These are phyloP conservation scores for Tribonema minus DNA, from an alignment of 108 stramenopile genomes.

Conservation along the genomic window DNA sequence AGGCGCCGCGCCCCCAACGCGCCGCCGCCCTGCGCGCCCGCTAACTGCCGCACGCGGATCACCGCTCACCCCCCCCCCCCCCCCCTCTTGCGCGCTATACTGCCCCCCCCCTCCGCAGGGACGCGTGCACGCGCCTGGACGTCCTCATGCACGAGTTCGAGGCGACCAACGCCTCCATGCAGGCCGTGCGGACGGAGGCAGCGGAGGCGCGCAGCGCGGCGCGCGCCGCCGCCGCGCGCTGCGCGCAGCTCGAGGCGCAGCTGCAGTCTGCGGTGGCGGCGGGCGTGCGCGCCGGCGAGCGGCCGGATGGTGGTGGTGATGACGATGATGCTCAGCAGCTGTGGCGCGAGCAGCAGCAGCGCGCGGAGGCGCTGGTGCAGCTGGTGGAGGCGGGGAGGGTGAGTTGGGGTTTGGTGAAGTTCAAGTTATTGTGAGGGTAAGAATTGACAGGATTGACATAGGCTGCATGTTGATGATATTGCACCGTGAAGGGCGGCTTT, in stretches of 20 bases:
- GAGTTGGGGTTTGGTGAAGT: no score
- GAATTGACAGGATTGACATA: no score
- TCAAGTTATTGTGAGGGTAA: no score
- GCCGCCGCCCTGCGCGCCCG: no score
- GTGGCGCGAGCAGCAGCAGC: background rate
- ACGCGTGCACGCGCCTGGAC: slow-evolving; percentile 15
- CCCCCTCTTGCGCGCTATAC: no score
- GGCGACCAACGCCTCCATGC: slow-evolving; percentile 14
- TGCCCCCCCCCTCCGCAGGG: no score
- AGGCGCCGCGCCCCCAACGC: no score
- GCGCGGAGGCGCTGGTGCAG: background rate
- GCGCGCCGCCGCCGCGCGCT: background rate
- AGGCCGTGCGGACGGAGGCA: slow-evolving; percentile 18
- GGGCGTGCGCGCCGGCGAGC: background rate
- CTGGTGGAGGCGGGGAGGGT: background rate
- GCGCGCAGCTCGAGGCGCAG: background rate
- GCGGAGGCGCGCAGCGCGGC: slow-evolving; percentile 12
- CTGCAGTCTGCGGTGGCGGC: background rate
- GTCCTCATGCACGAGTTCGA: slow-evolving; percentile 27
- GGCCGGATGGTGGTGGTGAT: background rate
- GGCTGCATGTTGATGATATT: no score
- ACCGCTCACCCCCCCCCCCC: no score
- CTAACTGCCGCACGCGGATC: no score
- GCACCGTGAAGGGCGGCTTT: no score
- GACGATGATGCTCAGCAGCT: background rate